Evolutionary conservation across 2,329 filamentous ascomycete genomes (phyloP).

Genomic region (Hypoxylon sp.): DNA sequence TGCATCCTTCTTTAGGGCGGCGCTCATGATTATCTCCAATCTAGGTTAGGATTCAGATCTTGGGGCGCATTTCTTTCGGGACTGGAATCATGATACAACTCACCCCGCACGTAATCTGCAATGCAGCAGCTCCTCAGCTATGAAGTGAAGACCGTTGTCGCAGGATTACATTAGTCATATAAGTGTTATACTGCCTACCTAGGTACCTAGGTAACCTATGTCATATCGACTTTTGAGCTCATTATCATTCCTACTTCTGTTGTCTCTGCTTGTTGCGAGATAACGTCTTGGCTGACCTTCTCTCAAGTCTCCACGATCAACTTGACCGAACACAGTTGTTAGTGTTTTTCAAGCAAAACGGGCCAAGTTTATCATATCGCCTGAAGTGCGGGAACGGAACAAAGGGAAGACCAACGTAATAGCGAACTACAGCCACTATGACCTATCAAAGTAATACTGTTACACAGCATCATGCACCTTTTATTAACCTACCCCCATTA

Average conservation of each 20-base stretch:
- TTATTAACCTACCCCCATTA: no score
- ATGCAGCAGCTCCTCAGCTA: background rate
- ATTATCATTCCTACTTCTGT: background rate
- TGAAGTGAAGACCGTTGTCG: background rate
- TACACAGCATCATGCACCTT: no score
- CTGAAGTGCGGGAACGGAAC: background rate
- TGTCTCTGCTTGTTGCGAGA: background rate
- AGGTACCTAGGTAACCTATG: background rate
- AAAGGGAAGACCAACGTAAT: background rate
- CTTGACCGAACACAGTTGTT: no score
- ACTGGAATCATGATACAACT: background rate
- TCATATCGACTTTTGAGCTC: background rate
- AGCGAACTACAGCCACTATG: conserved; percentile 1
- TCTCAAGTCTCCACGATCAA: no score
- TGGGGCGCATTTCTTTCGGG: background rate
- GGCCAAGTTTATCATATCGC: no score
- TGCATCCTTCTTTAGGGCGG: conserved; percentile 5
- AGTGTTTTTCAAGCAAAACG: no score
- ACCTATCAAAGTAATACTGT: no score
- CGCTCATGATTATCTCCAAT: conserved; percentile 5
- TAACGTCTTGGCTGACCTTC: background rate
- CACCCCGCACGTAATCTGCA: background rate
- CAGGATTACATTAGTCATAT: background rate
- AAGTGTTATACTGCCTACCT: background rate
- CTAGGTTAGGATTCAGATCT: background rate